A percentile compares a stretch with the other conserved stretches of the same genome.
Evolutionary conservation across 208 protist genomes (phyloP).

Genomic region (Wallacemonas sp.): DNA sequence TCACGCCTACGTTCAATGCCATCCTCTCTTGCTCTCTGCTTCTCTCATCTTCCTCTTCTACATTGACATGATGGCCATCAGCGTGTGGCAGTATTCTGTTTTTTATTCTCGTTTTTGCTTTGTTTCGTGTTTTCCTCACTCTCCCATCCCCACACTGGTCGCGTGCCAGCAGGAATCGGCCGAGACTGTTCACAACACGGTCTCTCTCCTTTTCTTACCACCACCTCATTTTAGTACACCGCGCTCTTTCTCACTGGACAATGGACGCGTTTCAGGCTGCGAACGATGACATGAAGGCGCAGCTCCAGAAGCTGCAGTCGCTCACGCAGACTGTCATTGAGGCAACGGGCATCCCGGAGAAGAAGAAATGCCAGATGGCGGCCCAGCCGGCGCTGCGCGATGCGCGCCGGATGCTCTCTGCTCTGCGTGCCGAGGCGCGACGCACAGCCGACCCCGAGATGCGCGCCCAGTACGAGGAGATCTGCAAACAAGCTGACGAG

Average conservation of each 20-base stretch:
- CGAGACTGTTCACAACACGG: neutral
- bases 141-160: no score
- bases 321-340: slow-evolving; percentile 58
- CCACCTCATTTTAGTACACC: neutral
- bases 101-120: no score
- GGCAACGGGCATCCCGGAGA: slow-evolving; percentile 45
- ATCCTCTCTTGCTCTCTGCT: no score
- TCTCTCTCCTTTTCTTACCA: neutral
- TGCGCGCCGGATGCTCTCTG: slow-evolving; percentile 60
- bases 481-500: slow-evolving; percentile 60
- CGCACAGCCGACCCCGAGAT: slow-evolving; percentile 49
- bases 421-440: slow-evolving; percentile 67
- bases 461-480: slow-evolving; percentile 49
- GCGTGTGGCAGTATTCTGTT: no score
- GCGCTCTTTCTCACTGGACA: neutral
- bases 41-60: no score
- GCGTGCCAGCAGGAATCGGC: no score
- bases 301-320: slow-evolving; percentile 39
- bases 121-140: no score
- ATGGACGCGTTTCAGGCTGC: slow-evolving; percentile 50
- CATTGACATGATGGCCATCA: no score
- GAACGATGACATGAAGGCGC: slow-evolving; percentile 45
- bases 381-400: slow-evolving; percentile 65
- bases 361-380: slow-evolving; percentile 69
- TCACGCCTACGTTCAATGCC: no score